phyloP scores from a whole-genome alignment of 331 rosid species.

The Pyracantha coccinea region DNA sequence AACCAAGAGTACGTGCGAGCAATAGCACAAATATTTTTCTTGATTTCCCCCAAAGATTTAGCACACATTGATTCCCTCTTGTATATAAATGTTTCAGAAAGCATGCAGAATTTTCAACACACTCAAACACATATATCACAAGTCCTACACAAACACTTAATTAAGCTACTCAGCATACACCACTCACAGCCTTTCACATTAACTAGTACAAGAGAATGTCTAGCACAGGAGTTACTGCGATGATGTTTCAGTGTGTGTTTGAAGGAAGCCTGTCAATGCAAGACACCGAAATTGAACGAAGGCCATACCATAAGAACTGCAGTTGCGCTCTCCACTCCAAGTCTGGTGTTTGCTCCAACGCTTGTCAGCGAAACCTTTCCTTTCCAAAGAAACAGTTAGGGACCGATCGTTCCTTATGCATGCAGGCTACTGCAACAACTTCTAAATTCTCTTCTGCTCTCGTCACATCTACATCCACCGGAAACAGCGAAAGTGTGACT shows the following conservation, averaged over 20 bases:
- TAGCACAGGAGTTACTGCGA: conserved; percentile 4
- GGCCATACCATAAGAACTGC: conserved; percentile 38
- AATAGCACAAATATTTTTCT: neutral
- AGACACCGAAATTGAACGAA: conserved; percentile 19
- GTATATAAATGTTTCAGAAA: neutral
- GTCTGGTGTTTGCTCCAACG: neutral
- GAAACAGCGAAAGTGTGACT: no score
- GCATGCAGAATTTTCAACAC: neutral
- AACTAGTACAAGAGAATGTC: conserved; percentile 5
- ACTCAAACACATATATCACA: neutral
- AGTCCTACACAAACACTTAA: no score
- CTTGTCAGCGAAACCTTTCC: conserved; percentile 9
- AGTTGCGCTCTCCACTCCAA: conserved; percentile 27
- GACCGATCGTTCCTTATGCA: neutral
- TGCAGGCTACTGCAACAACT: neutral
- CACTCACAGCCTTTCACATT: neutral
- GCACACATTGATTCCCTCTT: neutral
- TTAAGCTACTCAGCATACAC: neutral
- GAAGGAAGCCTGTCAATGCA: conserved; percentile 21
- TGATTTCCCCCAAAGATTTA: neutral
- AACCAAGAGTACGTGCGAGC: neutral
- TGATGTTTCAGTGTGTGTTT: conserved; percentile 15
- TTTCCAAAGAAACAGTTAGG: conserved; percentile 12
- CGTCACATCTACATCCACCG: no score
- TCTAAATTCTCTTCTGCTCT: neutral